Evolutionary conservation across 371 early-diverging fungal genomes (phyloP).

Genomic region (Syncephalastrum racemosum): DNA sequence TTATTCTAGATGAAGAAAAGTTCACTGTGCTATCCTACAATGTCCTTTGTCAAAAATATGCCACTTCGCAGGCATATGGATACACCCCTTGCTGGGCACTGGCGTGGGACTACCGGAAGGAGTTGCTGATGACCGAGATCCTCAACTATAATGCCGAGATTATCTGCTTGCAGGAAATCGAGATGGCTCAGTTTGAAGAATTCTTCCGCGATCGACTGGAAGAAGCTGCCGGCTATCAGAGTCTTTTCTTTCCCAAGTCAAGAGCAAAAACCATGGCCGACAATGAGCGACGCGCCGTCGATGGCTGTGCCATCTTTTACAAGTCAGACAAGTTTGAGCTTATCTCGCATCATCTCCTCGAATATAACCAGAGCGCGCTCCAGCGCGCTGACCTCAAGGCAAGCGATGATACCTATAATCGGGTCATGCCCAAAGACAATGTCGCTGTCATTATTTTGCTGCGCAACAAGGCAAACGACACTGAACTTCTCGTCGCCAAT

Average conservation of each 20-base stretch:
- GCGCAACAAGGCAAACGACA: conserved; percentile 74
- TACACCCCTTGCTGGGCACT: conserved; percentile 99
- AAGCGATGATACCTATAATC: conserved; percentile 91
- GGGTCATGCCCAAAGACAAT: conserved; percentile 97
- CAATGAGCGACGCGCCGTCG: conserved; percentile 84
- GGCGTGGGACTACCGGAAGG: conserved; percentile 93
- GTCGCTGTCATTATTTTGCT: conserved; percentile 89
- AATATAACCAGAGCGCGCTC: conserved; percentile 94
- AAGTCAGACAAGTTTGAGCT: conserved; percentile 61
- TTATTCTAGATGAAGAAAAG: conserved; percentile 45
- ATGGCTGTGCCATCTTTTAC: conserved; percentile 98
- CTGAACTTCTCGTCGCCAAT: conserved; percentile 85
- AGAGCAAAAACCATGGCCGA: conserved; percentile 93
- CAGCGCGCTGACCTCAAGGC: conserved; percentile 85
- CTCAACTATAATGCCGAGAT: conserved; percentile 91
- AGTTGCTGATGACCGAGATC: conserved; percentile 89
- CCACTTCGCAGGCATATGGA: conserved; percentile 83
- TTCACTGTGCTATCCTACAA: conserved; percentile 96
- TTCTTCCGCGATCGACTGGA: conserved; percentile 76
- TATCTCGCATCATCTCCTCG: conserved; percentile 80
- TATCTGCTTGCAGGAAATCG: conserved; percentile 91
- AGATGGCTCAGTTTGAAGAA: conserved; percentile 70
- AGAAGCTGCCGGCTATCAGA: conserved; percentile 86
- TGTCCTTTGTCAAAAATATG: conserved; percentile 92
- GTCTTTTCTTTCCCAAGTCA: conserved; percentile 94